Evolutionary conservation across 1,284 basidiomycete genomes (phyloP).

Genomic region (Ceratobasidium sp.): DNA sequence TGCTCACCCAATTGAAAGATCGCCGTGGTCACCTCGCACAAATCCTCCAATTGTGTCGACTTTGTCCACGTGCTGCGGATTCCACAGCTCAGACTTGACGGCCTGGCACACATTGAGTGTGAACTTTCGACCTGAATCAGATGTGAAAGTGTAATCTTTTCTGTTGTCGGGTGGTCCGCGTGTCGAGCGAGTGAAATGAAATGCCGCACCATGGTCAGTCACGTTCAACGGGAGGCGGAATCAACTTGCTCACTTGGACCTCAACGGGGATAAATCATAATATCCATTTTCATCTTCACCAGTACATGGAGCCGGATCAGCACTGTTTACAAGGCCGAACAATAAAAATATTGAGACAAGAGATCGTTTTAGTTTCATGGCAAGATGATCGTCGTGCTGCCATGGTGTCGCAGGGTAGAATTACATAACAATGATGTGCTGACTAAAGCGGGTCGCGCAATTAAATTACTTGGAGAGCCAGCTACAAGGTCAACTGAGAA

Average conservation of each 20-base stretch:
- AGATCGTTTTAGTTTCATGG: constrained; percentile 6
- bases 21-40: constrained; percentile 64
- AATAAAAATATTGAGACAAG: neutral
- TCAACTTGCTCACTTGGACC: constrained; percentile 29
- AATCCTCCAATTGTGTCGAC: constrained; percentile 64
- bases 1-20: constrained; percentile 67
- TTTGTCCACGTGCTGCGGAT: constrained; percentile 58
- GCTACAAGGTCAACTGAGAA: neutral
- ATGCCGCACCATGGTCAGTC: constrained; percentile 15
- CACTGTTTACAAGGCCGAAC: neutral
- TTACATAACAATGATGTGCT: too few species aligned
- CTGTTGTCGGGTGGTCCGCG: constrained; percentile 54
- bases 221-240: neutral
- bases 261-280: constrained; percentile 34
- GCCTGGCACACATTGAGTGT: constrained; percentile 68
- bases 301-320: constrained; percentile 24
- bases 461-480: too few species aligned
- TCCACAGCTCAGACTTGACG: constrained; percentile 64
- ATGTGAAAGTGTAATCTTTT: constrained; percentile 64
- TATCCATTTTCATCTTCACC: constrained; percentile 34
- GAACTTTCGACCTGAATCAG: constrained; percentile 56
- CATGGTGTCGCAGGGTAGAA: constrained; percentile 15
- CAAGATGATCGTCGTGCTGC: constrained; percentile 23
- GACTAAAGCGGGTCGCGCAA: too few species aligned
- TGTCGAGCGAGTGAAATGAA: constrained; percentile 30